phyloP scores from a whole-genome alignment of 75 land plant genomes.

The Azolla pinnata region DNA sequence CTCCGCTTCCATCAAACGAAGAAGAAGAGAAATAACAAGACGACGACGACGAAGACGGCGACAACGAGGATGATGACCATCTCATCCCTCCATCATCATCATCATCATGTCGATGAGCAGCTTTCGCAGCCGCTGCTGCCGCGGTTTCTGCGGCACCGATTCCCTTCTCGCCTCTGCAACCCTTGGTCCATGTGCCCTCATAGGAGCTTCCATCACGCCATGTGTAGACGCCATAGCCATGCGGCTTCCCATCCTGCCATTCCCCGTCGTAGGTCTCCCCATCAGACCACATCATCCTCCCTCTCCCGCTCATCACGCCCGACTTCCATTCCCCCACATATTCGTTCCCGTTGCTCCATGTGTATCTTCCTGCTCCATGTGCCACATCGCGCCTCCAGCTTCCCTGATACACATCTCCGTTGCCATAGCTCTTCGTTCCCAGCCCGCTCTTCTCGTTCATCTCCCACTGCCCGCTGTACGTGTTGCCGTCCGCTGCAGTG shows the following conservation, averaged over 20 bases:
- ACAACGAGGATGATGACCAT: too few relatives aligned
- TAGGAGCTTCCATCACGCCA: constrained; percentile 84
- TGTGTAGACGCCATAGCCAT: constrained; percentile 81
- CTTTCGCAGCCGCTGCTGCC: too few relatives aligned
- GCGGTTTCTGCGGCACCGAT: too few relatives aligned
- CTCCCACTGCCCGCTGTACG: constrained; percentile 74
- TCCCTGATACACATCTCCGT: constrained; percentile 92
- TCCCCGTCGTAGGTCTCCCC: constrained; percentile 82
- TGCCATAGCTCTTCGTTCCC: constrained; percentile 64
- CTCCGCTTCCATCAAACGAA: too few relatives aligned
- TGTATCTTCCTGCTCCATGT: constrained; percentile 82
- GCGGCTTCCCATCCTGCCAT: constrained; percentile 84
- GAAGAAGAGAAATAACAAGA: too few relatives aligned
- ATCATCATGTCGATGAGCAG: too few relatives aligned
- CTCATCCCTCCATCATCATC: too few relatives aligned
- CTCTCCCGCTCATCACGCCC: constrained; percentile 87
- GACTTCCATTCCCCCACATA: constrained; percentile 89
- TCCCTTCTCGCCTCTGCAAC: constrained; percentile 94
- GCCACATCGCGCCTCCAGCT: constrained; percentile 80
- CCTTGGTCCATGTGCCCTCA: constrained; percentile 91
- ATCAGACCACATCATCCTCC: constrained; percentile 75
- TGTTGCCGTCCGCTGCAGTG: constrained; percentile 36
- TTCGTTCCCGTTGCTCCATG: constrained; percentile 72
- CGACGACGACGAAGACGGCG: too few relatives aligned
- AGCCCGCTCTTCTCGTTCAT: constrained; percentile 83